Base-by-base conservation (phyloP, 129 eudicot genomes). In the Gnaphalium uliginosum region DNA sequence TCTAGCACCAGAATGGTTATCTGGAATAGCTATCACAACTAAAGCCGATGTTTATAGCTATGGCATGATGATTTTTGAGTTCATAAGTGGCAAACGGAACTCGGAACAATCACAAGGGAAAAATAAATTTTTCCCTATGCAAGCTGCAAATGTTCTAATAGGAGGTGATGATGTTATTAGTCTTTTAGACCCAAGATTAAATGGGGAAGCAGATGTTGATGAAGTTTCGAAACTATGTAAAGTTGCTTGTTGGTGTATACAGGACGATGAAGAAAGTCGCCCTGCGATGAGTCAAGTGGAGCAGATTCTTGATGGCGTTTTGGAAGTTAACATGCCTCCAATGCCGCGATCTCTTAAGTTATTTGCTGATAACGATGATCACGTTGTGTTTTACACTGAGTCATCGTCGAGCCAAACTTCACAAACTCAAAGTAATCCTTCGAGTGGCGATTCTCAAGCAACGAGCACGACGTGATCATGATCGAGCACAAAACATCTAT, bases 11-110 rank as follows among this genome's bases (percentile, higher is more conserved):
- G 96, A 90, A 74, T 90, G 92, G 92, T 53, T 90, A 59, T 90
- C 92, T 1, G 92, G 96, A 13, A 75, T 83, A 14, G 82, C 90
- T 17, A 59, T 90, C 10, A 90, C 90, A 74, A 77, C 86, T 14
- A 90, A 90, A 72, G 96, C 90, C 8, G 92, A 87, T 75, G 90
- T 90, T 18, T 90, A 79, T 57, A 90, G 96, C 78, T 90, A 85
- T 13, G 96, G 92, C 0, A 87, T 90, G 96, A 87, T 84, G 89
- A 70, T 90, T 35, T 85, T 90, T 29, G 96, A 90, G 76, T 53
- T 90, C 13, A 41, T 87, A 17, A 79, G 87, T 0, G 96, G 96
- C 0, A 81, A 73, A 79, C 57, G 96, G 68, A 90, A 87, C 71
- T 39, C 83, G 4, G 84, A 79, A 25, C 59, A 60, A 35, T 68